phyloP scores from a whole-genome alignment of 176 grass and related monocot genomes.

The Zizania latifolia region DNA sequence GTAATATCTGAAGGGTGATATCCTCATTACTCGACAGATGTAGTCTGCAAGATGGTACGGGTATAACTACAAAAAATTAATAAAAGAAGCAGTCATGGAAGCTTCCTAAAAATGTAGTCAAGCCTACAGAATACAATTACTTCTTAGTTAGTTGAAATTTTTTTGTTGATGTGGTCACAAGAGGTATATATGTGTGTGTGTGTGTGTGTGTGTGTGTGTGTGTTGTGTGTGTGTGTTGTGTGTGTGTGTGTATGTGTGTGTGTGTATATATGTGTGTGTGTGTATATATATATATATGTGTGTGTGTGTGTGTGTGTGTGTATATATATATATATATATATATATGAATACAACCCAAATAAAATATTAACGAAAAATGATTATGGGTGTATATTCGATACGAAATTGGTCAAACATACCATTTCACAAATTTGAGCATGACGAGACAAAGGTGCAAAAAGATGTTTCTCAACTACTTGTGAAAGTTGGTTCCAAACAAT shows the following conservation, averaged over 20 bases:
- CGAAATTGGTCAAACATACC: background rate
- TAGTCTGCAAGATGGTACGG: conserved; percentile 86
- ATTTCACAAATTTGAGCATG: background rate
- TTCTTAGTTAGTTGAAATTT: background rate
- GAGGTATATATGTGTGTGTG: no score
- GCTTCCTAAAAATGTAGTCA: background rate
- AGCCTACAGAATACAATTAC: background rate
- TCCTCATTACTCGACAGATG: conserved; percentile 78
- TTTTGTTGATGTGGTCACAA: background rate
- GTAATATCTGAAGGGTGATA: conserved; percentile 87
- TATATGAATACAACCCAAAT: background rate
- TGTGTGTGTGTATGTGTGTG: no score
- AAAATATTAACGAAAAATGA: background rate
- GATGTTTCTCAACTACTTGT: background rate
- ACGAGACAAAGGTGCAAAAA: background rate
- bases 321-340: no score
- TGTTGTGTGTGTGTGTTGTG: no score
- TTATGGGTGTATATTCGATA: background rate
- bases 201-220: no score
- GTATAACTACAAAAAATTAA: conserved; percentile 65
- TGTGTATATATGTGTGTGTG: no score
- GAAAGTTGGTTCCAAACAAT: background rate
- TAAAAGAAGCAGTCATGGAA: conserved; percentile 15
- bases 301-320: no score
- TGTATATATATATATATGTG: no score